These are phyloP conservation scores for Ogataea siamensis DNA, from an alignment of 805 yeast genomes.

Conservation along the genomic window DNA sequence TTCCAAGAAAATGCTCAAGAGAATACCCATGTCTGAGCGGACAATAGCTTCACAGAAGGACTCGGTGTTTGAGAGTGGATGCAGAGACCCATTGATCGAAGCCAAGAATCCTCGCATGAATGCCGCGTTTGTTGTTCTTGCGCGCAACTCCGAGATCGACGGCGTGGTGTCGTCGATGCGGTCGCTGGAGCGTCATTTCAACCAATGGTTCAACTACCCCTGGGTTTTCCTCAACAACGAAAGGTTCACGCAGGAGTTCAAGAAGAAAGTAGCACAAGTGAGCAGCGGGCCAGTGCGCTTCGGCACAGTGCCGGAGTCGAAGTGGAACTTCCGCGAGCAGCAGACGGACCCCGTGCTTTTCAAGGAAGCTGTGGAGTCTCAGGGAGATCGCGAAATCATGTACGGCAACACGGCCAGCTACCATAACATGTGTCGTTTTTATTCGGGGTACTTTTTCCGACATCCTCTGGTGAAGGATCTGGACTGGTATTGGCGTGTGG, in stretches of 20 bases:
- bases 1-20: constrained; percentile 10
- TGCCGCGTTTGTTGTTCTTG: constrained; percentile 82
- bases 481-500: constrained; percentile 97
- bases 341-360: constrained; percentile 40
- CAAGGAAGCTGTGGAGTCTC: constrained; percentile 59
- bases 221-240: constrained; percentile 88
- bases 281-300: constrained; percentile 68
- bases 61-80: constrained; percentile 34
- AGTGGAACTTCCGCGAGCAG: constrained; percentile 70
- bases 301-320: constrained; percentile 55
- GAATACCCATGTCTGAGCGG: constrained; percentile 30
- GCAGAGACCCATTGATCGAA: constrained; percentile 29
- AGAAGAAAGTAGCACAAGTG: constrained; percentile 44
- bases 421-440: constrained; percentile 95
- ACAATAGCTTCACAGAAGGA: constrained; percentile 27
- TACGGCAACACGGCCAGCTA: constrained; percentile 82
- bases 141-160: constrained; percentile 74
- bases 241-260: constrained; percentile 66
- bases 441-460: constrained; percentile 76
- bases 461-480: constrained; percentile 69
- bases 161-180: constrained; percentile 74
- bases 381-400: constrained; percentile 80
- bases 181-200: constrained; percentile 82
- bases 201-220: constrained; percentile 92
- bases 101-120: constrained; percentile 49